phyloP scores from a whole-genome alignment of 2,329 filamentous ascomycete species.

The Colletotrichum liaoningense region DNA sequence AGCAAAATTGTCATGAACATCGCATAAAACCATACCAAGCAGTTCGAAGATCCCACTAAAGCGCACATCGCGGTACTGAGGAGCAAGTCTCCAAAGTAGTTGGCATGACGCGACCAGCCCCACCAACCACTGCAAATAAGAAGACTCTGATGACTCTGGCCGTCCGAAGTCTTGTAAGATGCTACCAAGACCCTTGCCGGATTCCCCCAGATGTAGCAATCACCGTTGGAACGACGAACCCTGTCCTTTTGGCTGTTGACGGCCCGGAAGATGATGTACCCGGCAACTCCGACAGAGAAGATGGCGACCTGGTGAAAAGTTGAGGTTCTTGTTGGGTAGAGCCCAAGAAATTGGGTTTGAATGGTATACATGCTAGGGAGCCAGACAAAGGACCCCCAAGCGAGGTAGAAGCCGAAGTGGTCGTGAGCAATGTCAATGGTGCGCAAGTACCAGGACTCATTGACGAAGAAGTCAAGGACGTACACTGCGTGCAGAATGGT shows the following conservation, averaged over 20 bases:
- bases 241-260: constrained; percentile 59
- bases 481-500: constrained; percentile 57
- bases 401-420: constrained; percentile 57
- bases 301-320: constrained; percentile 35
- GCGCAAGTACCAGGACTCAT: constrained; percentile 61
- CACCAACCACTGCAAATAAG: constrained; percentile 43
- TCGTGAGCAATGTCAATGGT: constrained; percentile 58
- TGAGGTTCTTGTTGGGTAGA: constrained; percentile 49
- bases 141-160: constrained; percentile 48
- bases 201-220: constrained; percentile 56
- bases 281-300: constrained; percentile 40
- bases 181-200: constrained; percentile 51
- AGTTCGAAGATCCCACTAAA: constrained; percentile 48
- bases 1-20: constrained; percentile 57
- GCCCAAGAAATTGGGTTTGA: constrained; percentile 58
- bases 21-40: constrained; percentile 57
- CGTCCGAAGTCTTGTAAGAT: constrained; percentile 54
- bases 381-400: constrained; percentile 58
- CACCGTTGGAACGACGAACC: constrained; percentile 50
- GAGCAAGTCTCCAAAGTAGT: constrained; percentile 43
- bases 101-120: constrained; percentile 44
- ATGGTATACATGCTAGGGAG: constrained; percentile 59
- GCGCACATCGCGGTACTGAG: constrained; percentile 54
- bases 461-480: constrained; percentile 60
- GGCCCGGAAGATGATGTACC: constrained; percentile 56